These are phyloP conservation scores for Plantago ovata DNA, from an alignment of 257 asterid species.

Conservation along the genomic window DNA sequence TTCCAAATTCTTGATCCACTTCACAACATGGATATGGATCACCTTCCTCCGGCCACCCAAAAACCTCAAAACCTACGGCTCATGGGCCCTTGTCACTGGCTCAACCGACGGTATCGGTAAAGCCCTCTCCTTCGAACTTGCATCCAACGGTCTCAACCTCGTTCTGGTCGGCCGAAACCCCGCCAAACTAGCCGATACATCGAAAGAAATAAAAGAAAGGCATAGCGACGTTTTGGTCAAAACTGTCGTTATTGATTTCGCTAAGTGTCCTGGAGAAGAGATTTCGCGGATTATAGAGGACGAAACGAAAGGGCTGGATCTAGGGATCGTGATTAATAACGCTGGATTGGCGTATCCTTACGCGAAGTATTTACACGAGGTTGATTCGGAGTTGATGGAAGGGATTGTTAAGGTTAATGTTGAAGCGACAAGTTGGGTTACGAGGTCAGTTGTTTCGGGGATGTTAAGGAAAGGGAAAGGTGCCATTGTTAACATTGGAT, in stretches of 20 bases:
- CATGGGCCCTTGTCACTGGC: constrained; percentile 91
- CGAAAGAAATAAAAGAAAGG: constrained; percentile 32
- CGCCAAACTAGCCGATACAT: constrained; percentile 39
- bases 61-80: constrained; percentile 85
- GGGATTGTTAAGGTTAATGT: constrained; percentile 59
- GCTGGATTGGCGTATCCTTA: constrained; percentile 76
- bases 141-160: constrained; percentile 56
- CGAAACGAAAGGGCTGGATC: constrained; percentile 41
- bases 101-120: constrained; percentile 35
- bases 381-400: constrained; percentile 57
- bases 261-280: constrained; percentile 7
- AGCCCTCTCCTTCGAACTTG: constrained; percentile 69
- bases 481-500: too few species aligned
- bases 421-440: background rate
- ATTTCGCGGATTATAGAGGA: constrained; percentile 27
- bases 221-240: constrained; percentile 28
- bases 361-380: constrained; percentile 71
- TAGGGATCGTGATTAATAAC: constrained; percentile 77
- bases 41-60: constrained; percentile 74
- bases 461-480: too few species aligned
- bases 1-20: constrained; percentile 30
- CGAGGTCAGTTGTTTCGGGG: background rate
- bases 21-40: constrained; percentile 60
- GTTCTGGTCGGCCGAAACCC: constrained; percentile 50
- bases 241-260: constrained; percentile 46